Conservation (phyloP, 1,284 basidiomycete species). For the Spongiforma sp. region DNA sequence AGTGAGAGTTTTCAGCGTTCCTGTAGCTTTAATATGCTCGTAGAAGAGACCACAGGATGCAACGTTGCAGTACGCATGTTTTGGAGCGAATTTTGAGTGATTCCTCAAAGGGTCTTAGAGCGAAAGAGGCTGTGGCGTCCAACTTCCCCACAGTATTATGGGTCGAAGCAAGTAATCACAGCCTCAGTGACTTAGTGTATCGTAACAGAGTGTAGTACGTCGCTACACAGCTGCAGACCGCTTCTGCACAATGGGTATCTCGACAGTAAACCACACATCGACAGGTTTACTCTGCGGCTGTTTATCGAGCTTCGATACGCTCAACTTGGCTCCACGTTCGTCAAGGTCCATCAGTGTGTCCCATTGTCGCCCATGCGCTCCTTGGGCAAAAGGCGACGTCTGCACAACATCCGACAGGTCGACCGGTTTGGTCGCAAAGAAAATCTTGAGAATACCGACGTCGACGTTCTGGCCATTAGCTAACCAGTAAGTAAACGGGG, state of each 20-base stretch:
- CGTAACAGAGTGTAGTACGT: not conserved
- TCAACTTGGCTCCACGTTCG: not conserved
- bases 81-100: no score
- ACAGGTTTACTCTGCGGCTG: not conserved
- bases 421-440: not conserved
- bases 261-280: slow-evolving; percentile 1
- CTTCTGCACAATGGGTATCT: slow-evolving; percentile 2
- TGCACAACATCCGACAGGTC: slow-evolving; percentile 1
- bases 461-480: not conserved
- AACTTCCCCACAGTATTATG: no score
- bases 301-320: not conserved
- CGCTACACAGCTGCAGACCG: not conserved
- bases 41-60: no score
- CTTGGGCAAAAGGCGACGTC: not conserved
- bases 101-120: no score
- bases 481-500: not conserved
- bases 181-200: no score
- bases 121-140: no score
- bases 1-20: no score
- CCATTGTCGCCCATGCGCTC: not conserved
- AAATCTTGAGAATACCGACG: slow-evolving; percentile 2
- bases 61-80: no score
- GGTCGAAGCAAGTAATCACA: no score
- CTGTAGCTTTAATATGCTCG: no score
- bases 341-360: not conserved